These are phyloP conservation scores for Sarocladium brachiariae DNA, from an alignment of 2,329 filamentous ascomycete species.

Conservation along the genomic window DNA sequence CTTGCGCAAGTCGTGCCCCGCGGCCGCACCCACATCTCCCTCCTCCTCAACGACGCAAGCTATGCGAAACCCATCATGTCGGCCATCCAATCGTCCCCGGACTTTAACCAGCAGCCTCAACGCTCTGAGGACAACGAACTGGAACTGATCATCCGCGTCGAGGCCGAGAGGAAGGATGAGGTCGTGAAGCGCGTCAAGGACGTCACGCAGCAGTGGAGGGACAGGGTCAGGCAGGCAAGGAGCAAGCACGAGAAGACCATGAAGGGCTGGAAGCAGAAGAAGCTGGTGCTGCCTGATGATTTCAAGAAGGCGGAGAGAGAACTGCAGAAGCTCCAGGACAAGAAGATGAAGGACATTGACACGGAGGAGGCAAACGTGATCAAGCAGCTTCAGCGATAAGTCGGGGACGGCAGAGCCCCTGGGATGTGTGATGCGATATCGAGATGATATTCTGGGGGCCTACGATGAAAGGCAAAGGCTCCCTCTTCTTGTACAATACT, in stretches of 20 bases:
- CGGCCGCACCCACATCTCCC: conserved; percentile 31
- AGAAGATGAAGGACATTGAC: conserved; percentile 45
- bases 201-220: conserved; percentile 42
- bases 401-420: neutral
- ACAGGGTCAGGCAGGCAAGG: conserved; percentile 39
- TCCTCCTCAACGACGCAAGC: conserved; percentile 33
- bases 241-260: conserved; percentile 42
- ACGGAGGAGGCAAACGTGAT: conserved; percentile 41
- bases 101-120: conserved; percentile 57
- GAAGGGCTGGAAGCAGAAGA: conserved; percentile 41
- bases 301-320: conserved; percentile 40
- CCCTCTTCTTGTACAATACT: conserved; percentile 9
- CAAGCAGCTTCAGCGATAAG: conserved; percentile 29
- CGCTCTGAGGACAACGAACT: conserved; percentile 50
- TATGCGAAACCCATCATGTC: conserved; percentile 49
- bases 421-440: neutral
- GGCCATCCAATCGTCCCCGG: conserved; percentile 43
- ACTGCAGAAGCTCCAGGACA: conserved; percentile 44
- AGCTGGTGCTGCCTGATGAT: conserved; percentile 38
- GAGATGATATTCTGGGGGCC: neutral
- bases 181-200: conserved; percentile 36
- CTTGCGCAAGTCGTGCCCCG: conserved; percentile 48
- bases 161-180: conserved; percentile 44
- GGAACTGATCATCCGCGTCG: conserved; percentile 48
- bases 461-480: neutral